A percentile compares a stretch with the other conserved stretches of the same genome.
phyloP scores from a whole-genome alignment of 2,329 filamentous ascomycete genomes.

The Microdochium paspali region DNA sequence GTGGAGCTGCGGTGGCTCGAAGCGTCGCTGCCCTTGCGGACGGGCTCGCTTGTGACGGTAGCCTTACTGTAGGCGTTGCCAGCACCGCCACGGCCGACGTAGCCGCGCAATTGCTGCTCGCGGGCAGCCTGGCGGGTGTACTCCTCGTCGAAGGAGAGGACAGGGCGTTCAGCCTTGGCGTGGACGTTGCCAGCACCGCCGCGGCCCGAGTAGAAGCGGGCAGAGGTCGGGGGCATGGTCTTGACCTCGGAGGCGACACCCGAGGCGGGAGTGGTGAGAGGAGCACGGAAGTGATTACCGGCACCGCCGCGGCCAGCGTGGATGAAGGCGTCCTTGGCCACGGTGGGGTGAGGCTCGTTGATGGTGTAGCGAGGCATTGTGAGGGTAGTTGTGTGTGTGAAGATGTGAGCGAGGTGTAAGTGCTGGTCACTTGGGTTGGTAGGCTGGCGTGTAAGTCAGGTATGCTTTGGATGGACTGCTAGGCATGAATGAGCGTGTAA shows the following conservation, averaged over 20 bases:
- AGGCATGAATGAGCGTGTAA: too few species aligned
- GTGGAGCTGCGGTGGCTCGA: conserved; percentile 15
- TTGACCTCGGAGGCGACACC: conserved; percentile 29
- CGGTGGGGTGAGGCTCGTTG: conserved; percentile 38
- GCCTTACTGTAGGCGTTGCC: conserved; percentile 39
- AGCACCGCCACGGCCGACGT: conserved; percentile 56
- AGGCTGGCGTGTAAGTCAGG: too few species aligned
- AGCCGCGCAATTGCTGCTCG: conserved; percentile 41
- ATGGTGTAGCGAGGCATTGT: conserved; percentile 33
- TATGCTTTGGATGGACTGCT: too few species aligned
- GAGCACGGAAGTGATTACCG: conserved; percentile 44
- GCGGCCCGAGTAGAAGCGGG: conserved; percentile 55
- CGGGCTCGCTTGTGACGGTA: conserved; percentile 2
- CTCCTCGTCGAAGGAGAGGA: conserved; percentile 60
- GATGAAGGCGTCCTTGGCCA: conserved; percentile 34
- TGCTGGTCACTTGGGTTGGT: background rate
- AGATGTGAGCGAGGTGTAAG: background rate
- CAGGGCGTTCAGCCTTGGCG: conserved; percentile 38
- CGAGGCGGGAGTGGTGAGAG: conserved; percentile 28
- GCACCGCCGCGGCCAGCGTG: conserved; percentile 47
- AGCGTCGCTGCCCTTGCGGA: conserved; percentile 20
- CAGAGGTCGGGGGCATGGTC: conserved; percentile 26
- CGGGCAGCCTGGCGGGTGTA: conserved; percentile 44
- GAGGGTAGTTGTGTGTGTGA: conserved; percentile 1
- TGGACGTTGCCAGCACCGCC: conserved; percentile 60